phyloP scores from a whole-genome alignment of 306 rosid genomes.

The Cicer chorassanicum region DNA sequence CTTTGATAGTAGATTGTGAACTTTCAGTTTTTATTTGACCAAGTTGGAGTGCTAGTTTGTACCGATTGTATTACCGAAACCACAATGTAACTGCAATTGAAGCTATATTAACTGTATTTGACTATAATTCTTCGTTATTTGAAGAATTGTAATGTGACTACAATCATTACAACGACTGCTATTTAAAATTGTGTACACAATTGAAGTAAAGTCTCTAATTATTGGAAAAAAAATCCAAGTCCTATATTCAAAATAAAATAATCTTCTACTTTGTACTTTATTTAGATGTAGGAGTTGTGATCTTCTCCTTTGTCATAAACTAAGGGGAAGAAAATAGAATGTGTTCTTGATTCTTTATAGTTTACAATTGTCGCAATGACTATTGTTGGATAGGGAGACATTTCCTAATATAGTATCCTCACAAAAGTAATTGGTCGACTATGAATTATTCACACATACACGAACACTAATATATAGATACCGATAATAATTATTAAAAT shows the following conservation, averaged over 20 bases:
- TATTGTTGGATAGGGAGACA: conserved; percentile 50
- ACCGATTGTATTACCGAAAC: no score
- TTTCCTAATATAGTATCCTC: conserved; percentile 33
- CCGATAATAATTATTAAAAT: no score
- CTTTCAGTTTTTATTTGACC: conserved; percentile 4
- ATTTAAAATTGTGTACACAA: neutral
- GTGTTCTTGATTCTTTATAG: conserved; percentile 43
- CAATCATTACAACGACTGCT: no score
- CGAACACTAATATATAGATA: no score
- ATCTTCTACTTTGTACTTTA: neutral
- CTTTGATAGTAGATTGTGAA: conserved; percentile 1
- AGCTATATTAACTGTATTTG: no score
- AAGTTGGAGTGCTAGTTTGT: no score
- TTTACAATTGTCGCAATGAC: conserved; percentile 48
- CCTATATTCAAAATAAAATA: no score
- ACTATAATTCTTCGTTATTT: no score
- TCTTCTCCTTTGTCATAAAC: conserved; percentile 42
- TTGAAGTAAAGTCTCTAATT: conserved; percentile 31
- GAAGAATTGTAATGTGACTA: no score
- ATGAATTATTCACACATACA: no score
- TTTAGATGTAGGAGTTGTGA: conserved; percentile 39
- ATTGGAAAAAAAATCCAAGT: no score
- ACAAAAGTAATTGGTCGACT: neutral
- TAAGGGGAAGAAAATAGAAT: conserved; percentile 41
- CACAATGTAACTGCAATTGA: no score